Percentiles rank a stretch among this genome's conserved stretches.
Conservation (phyloP, 768 basidiomycete genomes). For the Boletus edulis region DNA sequence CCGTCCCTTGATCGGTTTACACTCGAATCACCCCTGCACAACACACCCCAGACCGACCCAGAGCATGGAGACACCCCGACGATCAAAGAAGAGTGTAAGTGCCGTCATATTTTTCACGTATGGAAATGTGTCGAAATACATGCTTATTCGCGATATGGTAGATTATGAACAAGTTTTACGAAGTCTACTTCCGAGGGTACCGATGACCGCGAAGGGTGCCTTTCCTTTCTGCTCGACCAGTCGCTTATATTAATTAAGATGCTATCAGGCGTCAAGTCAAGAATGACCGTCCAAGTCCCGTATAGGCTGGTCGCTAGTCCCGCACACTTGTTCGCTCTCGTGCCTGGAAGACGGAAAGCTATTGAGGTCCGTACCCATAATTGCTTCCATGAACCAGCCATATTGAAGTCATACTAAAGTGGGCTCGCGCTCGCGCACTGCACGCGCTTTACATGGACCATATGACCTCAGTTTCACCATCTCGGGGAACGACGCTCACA, state of each 20-base stretch:
- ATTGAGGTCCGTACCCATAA: slow-evolving; percentile 40
- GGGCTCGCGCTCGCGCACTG: slow-evolving; percentile 44
- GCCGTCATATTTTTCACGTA: not conserved
- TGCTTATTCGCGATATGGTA: slow-evolving; percentile 7
- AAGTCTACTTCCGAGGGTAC: slow-evolving; percentile 39
- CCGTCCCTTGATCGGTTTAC: slow-evolving; percentile 28
- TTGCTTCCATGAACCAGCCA: not conserved
- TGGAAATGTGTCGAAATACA: not conserved
- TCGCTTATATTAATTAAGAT: not conserved
- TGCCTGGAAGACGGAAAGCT: slow-evolving; percentile 45
- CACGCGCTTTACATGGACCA: slow-evolving; percentile 37
- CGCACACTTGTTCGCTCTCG: slow-evolving; percentile 34
- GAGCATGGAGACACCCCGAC: not conserved
- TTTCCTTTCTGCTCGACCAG: not conserved
- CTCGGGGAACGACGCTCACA: slow-evolving; percentile 28
- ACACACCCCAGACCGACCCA: not conserved
- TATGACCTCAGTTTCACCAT: slow-evolving; percentile 17
- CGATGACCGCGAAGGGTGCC: slow-evolving; percentile 44
- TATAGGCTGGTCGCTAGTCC: slow-evolving; percentile 39
- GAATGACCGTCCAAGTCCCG: slow-evolving; percentile 28
- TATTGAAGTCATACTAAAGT: slow-evolving; percentile 29
- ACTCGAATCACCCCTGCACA: not conserved
- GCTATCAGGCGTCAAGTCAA: slow-evolving; percentile 35
- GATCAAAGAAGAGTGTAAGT: slow-evolving; percentile 21
- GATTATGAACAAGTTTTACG: slow-evolving; percentile 34